phyloP scores from a whole-genome alignment of 2,329 filamentous ascomycete genomes.

The Volutella citrinella region DNA sequence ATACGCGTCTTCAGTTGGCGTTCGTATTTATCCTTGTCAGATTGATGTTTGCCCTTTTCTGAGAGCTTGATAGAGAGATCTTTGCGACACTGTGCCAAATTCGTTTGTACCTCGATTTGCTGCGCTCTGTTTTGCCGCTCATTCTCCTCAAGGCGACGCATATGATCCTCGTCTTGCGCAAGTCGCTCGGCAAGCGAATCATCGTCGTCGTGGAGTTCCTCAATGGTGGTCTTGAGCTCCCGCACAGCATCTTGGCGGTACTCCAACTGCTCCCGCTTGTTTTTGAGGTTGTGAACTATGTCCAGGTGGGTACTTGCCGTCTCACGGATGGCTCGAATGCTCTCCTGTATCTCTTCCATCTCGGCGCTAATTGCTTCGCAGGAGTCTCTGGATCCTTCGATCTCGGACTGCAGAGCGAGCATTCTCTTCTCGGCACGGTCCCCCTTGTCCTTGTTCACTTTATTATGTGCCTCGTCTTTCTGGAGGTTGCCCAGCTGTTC shows the following conservation, averaged over 20 bases:
- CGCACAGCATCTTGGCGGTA: conserved; percentile 68
- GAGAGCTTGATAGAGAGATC: conserved; percentile 51
- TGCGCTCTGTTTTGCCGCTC: conserved; percentile 59
- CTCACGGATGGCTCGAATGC: conserved; percentile 65
- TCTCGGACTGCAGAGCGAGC: conserved; percentile 62
- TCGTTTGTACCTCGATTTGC: conserved; percentile 62
- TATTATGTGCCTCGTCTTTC: conserved; percentile 72
- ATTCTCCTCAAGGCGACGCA: conserved; percentile 63
- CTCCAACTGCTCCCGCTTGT: conserved; percentile 71
- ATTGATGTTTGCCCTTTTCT: conserved; percentile 75
- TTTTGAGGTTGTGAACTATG: conserved; percentile 71
- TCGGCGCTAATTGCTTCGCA: conserved; percentile 56
- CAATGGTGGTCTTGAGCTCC: conserved; percentile 68
- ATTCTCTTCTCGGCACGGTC: conserved; percentile 67
- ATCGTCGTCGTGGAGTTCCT: conserved; percentile 76
- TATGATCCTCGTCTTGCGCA: conserved; percentile 73
- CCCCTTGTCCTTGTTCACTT: conserved; percentile 80
- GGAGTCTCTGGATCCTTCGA: conserved; percentile 58
- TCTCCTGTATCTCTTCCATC: conserved; percentile 56
- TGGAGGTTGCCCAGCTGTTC: conserved; percentile 71
- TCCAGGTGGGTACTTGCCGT: conserved; percentile 71
- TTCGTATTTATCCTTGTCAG: conserved; percentile 84
- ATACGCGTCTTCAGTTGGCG: conserved; percentile 70
- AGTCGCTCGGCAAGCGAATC: conserved; percentile 69
- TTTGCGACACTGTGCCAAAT: conserved; percentile 42